Evolutionary conservation across 495 filamentous ascomycete species (phyloP).

Genomic region (Pyrenula massariospora): DNA sequence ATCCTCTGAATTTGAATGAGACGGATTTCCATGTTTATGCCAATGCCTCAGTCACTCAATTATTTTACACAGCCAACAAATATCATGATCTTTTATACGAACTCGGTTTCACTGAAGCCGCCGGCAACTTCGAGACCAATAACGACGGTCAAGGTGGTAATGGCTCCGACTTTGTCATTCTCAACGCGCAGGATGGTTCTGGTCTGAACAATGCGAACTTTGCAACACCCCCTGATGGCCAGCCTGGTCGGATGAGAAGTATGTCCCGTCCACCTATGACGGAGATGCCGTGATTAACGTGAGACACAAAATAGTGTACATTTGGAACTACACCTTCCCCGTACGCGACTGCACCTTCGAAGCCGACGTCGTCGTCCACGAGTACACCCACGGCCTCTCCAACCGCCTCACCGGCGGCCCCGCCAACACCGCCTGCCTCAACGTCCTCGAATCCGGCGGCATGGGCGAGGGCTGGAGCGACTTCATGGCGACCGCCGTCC

Average conservation of each 20-base stretch:
- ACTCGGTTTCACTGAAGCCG: constrained; percentile 39
- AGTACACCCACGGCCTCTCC: constrained; percentile 29
- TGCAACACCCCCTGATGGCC: constrained; percentile 37
- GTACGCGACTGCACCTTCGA: constrained; percentile 34
- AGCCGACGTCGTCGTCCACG: constrained; percentile 36
- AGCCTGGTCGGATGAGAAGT: constrained; percentile 32
- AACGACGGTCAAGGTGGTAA: constrained; percentile 33
- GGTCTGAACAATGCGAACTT: constrained; percentile 31
- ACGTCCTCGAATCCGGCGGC: constrained; percentile 29
- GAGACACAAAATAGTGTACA: constrained; percentile 6
- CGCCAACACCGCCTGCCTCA: constrained; percentile 32
- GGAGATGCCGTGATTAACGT: too few species aligned
- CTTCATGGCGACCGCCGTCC: constrained; percentile 38
- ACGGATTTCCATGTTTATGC: constrained; percentile 21
- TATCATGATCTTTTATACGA: constrained; percentile 42
- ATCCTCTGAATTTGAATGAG: constrained; percentile 21
- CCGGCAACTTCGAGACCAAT: constrained; percentile 42
- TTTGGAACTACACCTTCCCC: constrained; percentile 11
- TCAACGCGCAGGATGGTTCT: constrained; percentile 41
- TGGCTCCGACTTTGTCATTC: constrained; percentile 37
- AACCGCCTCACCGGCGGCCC: constrained; percentile 47
- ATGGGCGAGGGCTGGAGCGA: constrained; percentile 48
- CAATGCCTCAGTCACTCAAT: constrained; percentile 27
- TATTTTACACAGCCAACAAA: constrained; percentile 41
- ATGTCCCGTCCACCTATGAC: constrained; percentile 21